These are phyloP conservation scores for Hippophae tibetana DNA, from an alignment of 306 rosid genomes.

Conservation along the genomic window DNA sequence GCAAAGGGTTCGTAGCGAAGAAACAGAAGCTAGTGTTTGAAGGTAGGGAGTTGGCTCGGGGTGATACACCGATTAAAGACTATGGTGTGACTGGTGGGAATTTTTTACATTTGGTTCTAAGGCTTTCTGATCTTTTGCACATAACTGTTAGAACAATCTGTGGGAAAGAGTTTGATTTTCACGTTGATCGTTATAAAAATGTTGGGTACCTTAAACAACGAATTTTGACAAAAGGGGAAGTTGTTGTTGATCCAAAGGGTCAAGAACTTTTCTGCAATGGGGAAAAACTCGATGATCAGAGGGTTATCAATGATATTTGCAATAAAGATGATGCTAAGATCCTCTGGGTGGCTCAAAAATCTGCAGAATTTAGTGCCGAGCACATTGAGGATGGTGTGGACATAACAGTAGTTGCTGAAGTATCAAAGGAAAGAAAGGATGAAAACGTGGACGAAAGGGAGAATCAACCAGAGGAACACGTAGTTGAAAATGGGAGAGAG, in stretches of 20 bases:
- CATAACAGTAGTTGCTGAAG: constrained; percentile 40
- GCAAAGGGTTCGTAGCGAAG: constrained; percentile 35
- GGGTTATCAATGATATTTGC: constrained; percentile 38
- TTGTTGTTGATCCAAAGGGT: constrained; percentile 35
- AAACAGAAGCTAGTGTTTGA: constrained; percentile 47
- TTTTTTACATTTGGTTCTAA: constrained; percentile 55
- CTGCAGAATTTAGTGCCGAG: constrained; percentile 45
- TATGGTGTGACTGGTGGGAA: constrained; percentile 52
- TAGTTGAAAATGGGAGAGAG: neutral
- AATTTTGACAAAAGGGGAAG: constrained; percentile 39
- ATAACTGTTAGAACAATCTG: constrained; percentile 43
- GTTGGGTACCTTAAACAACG: constrained; percentile 49
- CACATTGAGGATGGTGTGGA: constrained; percentile 43
- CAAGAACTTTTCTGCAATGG: constrained; percentile 46
- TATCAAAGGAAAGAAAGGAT: constrained; percentile 8
- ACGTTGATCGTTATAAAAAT: constrained; percentile 40
- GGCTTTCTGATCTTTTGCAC: constrained; percentile 54
- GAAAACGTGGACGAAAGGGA: constrained; percentile 8
- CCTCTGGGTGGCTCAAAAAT: constrained; percentile 43
- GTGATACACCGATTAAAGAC: constrained; percentile 33
- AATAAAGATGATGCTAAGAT: constrained; percentile 36
- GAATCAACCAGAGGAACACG: neutral
- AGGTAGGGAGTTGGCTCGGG: constrained; percentile 60
- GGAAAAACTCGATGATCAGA: constrained; percentile 49
- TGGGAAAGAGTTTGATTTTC: constrained; percentile 47